These are phyloP conservation scores for Arthrobotrys sinensis DNA, from an alignment of 2,329 filamentous ascomycete species.

Conservation along the genomic window DNA sequence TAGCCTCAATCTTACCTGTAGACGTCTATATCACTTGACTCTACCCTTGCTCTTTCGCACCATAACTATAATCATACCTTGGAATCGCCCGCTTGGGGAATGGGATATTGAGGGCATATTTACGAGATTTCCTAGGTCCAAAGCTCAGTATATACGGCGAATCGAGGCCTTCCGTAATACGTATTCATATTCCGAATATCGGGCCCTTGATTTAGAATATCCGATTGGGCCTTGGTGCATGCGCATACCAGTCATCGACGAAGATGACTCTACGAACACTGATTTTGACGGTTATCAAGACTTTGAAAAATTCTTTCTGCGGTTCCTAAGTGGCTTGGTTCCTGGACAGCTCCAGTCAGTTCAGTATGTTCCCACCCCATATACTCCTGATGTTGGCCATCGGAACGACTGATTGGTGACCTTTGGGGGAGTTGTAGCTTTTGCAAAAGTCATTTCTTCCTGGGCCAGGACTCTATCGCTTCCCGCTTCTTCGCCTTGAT, in stretches of 20 bases:
- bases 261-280: neutral
- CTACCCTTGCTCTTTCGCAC: neutral
- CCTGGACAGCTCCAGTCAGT: neutral
- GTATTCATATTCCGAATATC: too few relatives aligned
- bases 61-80: neutral
- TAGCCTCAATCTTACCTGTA: neutral
- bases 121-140: neutral
- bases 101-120: constrained; percentile 3
- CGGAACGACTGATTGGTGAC: too few relatives aligned
- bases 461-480: neutral
- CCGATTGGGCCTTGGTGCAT: neutral
- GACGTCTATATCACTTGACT: neutral
- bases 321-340: neutral
- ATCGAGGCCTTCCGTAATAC: too few relatives aligned
- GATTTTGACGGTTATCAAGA: neutral
- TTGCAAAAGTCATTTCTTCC: too few relatives aligned
- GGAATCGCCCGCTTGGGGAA: neutral
- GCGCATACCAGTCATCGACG: neutral
- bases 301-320: neutral
- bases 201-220: too few relatives aligned
- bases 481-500: neutral
- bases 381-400: too few relatives aligned
- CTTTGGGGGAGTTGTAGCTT: too few relatives aligned
- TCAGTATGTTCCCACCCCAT: neutral
- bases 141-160: neutral